Evolutionary conservation across 371 early-diverging fungal genomes (phyloP).

Genomic region (Mucor velutinosus): DNA sequence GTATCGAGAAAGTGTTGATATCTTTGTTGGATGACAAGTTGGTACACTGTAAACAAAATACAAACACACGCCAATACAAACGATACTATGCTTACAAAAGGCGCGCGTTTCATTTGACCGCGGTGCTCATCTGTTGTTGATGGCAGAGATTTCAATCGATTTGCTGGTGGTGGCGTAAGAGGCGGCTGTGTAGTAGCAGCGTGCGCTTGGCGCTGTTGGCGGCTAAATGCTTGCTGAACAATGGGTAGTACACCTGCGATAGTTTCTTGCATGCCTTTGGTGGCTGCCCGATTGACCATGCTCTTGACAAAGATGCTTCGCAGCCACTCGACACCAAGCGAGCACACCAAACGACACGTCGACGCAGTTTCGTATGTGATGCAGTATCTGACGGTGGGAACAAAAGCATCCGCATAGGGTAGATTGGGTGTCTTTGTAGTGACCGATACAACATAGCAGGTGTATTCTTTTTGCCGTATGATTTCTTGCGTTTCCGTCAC

Average conservation of each 20-base stretch:
- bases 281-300: slow-evolving; percentile 43
- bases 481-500: slow-evolving; percentile 56
- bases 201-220: background rate
- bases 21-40: slow-evolving; percentile 1
- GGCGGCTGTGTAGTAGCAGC: background rate
- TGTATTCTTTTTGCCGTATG: slow-evolving; percentile 36
- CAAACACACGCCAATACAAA: background rate
- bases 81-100: background rate
- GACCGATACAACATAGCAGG: slow-evolving; percentile 38
- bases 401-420: slow-evolving; percentile 63
- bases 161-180: background rate
- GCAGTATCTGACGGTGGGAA: slow-evolving; percentile 54
- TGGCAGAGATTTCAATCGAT: background rate
- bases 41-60: slow-evolving; percentile 14
- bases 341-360: slow-evolving; percentile 45
- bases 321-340: slow-evolving; percentile 58
- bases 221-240: slow-evolving; percentile 1
- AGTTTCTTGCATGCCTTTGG: slow-evolving; percentile 43
- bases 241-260: slow-evolving; percentile 12
- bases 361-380: slow-evolving; percentile 44
- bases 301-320: slow-evolving; percentile 58
- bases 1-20: background rate
- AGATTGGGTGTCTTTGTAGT: slow-evolving; percentile 46
- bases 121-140: background rate
- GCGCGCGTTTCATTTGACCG: background rate